These are phyloP conservation scores for Neopestalotiopsis sp. DNA, from an alignment of 2,329 filamentous ascomycete species.

Conservation along the genomic window DNA sequence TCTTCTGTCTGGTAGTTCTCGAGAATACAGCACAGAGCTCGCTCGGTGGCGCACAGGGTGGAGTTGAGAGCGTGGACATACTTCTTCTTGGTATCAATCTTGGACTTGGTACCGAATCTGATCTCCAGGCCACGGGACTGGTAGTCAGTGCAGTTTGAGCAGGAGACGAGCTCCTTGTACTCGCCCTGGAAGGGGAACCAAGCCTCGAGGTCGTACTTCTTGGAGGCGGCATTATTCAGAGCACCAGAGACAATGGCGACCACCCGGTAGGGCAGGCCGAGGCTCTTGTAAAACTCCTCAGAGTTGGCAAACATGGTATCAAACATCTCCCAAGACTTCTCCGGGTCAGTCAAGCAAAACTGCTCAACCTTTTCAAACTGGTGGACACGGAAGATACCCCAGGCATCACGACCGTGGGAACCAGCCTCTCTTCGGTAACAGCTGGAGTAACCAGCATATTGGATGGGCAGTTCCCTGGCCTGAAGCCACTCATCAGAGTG, in stretches of 20 bases:
- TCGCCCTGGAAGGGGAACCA: constrained; percentile 91
- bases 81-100: constrained; percentile 84
- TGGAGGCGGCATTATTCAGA: constrained; percentile 85
- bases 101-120: constrained; percentile 85
- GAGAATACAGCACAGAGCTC: constrained; percentile 90
- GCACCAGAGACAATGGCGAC: constrained; percentile 96
- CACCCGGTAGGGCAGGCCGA: constrained; percentile 88
- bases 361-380: constrained; percentile 87
- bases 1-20: constrained; percentile 97
- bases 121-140: constrained; percentile 95
- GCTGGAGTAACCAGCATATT: constrained; percentile 90
- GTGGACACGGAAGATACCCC: constrained; percentile 97
- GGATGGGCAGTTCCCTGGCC: constrained; percentile 84
- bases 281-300: constrained; percentile 93
- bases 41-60: constrained; percentile 87
- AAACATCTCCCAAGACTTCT: constrained; percentile 91
- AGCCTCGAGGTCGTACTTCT: constrained; percentile 96
- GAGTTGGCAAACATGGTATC: constrained; percentile 90
- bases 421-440: constrained; percentile 97
- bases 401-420: constrained; percentile 88
- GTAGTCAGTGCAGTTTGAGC: constrained; percentile 98
- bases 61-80: constrained; percentile 95
- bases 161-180: constrained; percentile 98
- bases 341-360: constrained; percentile 70
- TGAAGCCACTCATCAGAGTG: constrained; percentile 95